Base-by-base conservation (phyloP, 2,329 filamentous ascomycete species). In the Neofusicoccum umdonicola region DNA sequence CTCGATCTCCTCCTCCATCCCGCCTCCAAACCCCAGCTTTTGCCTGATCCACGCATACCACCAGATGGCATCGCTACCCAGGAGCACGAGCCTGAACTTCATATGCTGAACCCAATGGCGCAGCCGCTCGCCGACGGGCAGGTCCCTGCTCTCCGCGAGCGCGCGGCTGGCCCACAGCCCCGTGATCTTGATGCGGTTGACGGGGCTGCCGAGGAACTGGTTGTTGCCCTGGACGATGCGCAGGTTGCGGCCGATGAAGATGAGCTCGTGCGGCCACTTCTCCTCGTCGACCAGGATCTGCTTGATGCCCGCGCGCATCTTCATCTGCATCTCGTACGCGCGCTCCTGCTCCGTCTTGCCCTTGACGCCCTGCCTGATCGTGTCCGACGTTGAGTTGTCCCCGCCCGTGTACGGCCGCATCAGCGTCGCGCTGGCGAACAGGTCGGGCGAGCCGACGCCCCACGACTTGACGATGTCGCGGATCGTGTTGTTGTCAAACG, bases 1-100 rank as follows among this genome's bases (percentile, higher is more conserved):
- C 81, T 98, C 95, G 67, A 98, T 88, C 75, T 94, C 92, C 73
- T 97, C 94, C 75, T 98, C 95, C 90, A 98, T 95, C 0, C 93
- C 93, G 9, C 88, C 84, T 0, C 93, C 92, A 2, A 88, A 77
- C 0, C 91, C 91, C 12, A 97, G 73, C 74, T 86, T 85, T 79
- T 98, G 93, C 69, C 87, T 85, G 6, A 96, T 58, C 79, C 90
- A 91, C 70, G 88, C 90, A 70, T 90, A 90, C 76, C 90, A 96
- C 76, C 97, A 99, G 11, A 90, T 86, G 0, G 96, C 73, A 76
- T 98, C 95, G 15, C 88, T 91, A 4, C 86, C 83, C 15, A 92
- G 80, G 69, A 99, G 76, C 41, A 97, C 90, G 1, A 88, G 76
- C 70, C 88, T 87, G 80, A 98, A 98, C n/a, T 96, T 71, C 19